Base-by-base conservation (phyloP, 148 eudicot species). In the Rhododendron molle region DNA sequence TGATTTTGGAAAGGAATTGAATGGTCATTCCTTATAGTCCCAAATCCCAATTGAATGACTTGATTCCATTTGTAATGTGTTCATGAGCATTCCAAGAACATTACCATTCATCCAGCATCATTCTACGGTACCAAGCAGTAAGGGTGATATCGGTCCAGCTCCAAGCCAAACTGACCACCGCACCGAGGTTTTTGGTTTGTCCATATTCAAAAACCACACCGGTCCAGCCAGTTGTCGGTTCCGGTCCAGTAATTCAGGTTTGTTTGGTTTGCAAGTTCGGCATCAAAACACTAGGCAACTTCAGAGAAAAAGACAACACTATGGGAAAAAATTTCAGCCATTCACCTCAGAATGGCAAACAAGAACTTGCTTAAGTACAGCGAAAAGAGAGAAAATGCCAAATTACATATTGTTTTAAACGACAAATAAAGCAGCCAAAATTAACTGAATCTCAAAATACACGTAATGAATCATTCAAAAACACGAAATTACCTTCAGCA, bases 401-500 rank as follows among this genome's bases (percentile, higher is more conserved):
- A 18, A 74, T 18, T 74, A 7, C 3, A 4, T 4, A 7, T 16
- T 15, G 4, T 34, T 72, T 34, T 34, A 54, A 40, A 34, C 2
- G 9, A 73, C 23, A 34, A 38, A 73, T 4, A 16, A 73, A 34
- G 9, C 78, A 73, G 74, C 78, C 21, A 73, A 73, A 40, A 34
- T 36, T 26, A 69, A 73, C 38, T 34, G 23, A 73, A 73, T 3
- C 78, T 5, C 78, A 73, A 73, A 73, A 34, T 73, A 34, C 10
- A 73, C 0, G 11, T 69, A 71, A 74, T 1, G 12, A 74, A 46
- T 13, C 9, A 21, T n/a, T 7, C 26, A 2, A 44, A 32, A 50
- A 81, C 36, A 69, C 3, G 0, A 67, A 52, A 77, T 81, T 90
- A 96, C 99, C 96, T 73, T 91, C 87, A 71, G 98, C 98, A 85